A percentile compares a stretch with the other conserved stretches of the same genome.
These are phyloP conservation scores for Arthrocladium fulminans DNA, from an alignment of 2,329 filamentous ascomycete species.

Conservation along the genomic window DNA sequence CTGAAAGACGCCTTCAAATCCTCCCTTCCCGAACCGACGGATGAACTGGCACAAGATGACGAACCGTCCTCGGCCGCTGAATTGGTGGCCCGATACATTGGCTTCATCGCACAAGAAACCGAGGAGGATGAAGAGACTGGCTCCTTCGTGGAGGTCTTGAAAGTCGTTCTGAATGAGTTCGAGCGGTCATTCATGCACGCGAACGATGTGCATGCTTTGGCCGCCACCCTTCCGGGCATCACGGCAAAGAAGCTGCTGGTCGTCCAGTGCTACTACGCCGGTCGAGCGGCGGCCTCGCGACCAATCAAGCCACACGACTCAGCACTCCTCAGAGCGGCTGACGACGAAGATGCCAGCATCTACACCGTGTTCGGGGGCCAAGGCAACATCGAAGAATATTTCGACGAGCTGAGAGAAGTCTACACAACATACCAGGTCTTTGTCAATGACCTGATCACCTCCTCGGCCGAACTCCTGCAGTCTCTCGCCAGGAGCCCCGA, in stretches of 20 bases:
- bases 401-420: constrained; percentile 88
- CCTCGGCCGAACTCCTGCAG: constrained; percentile 79
- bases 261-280: constrained; percentile 83
- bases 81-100: constrained; percentile 86
- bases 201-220: constrained; percentile 91
- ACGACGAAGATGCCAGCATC: constrained; percentile 71
- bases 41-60: constrained; percentile 95
- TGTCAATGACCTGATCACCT: constrained; percentile 71
- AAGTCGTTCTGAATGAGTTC: constrained; percentile 88
- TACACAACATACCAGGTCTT: constrained; percentile 88
- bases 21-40: constrained; percentile 80
- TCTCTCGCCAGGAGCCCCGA: constrained; percentile 70
- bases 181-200: constrained; percentile 89
- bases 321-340: constrained; percentile 78
- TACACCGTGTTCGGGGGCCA: constrained; percentile 96
- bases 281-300: constrained; percentile 72
- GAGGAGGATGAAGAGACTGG: constrained; percentile 84
- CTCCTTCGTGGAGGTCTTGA: constrained; percentile 85
- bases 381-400: constrained; percentile 99
- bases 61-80: constrained; percentile 95
- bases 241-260: constrained; percentile 85
- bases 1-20: constrained; percentile 83
- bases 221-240: constrained; percentile 78
- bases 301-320: constrained; percentile 89
- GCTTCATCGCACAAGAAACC: constrained; percentile 78